Evolutionary conservation across 2,329 filamentous ascomycete genomes (phyloP), one percentile per base, ranked within the genome.

Genomic region (Magnaporthiopsis incrustans): DNA sequence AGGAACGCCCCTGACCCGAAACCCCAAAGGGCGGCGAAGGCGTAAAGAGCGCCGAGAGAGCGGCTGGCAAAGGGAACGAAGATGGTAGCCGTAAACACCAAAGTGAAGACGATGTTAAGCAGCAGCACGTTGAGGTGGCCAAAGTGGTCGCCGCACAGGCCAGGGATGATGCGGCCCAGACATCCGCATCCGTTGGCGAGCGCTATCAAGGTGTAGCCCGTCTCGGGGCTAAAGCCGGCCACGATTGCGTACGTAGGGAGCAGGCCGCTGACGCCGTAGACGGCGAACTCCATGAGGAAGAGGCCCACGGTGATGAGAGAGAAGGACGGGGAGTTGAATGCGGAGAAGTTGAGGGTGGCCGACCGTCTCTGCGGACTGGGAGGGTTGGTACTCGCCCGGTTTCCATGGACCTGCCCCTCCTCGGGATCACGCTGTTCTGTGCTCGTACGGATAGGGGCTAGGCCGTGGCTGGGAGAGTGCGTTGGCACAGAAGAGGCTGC

Each of bases 1-100:
- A 82, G 70, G 71, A 78, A 82, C 0, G 77, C 77, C 0, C 80
- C 80, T 1, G 78, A 80, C 0, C 78, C 78, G n/a, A 82, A 79
- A 0, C 80, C 80, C 70, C 80, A 82, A 0, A 82, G 67, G 0
- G 77, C 78, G 1, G 77, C 73, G 50, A 80, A 81, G 0, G 71
- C 72, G 63, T 81, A 81, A 2, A 82, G 44, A 22, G 44, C 44
- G 3, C 10, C 5, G 44, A 53, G 44, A 7, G 44, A 53, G 2
- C 44, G 44, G 10, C 22, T 4, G 3, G 22, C 67, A 65, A 80
- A 77, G 0, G 80, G 80, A 1, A 82, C 70, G 70, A 80, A 77
- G 6, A 81, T 71, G 0, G 71, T 72, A 0, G 74, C 74, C 70
- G 79, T 81, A 5, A 77, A 71, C 4, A 79, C 35, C 2, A 79